A percentile compares a stretch with the other conserved stretches of the same genome.
phyloP scores from a whole-genome alignment of 768 basidiomycete species.

The Boletus barrowsii region DNA sequence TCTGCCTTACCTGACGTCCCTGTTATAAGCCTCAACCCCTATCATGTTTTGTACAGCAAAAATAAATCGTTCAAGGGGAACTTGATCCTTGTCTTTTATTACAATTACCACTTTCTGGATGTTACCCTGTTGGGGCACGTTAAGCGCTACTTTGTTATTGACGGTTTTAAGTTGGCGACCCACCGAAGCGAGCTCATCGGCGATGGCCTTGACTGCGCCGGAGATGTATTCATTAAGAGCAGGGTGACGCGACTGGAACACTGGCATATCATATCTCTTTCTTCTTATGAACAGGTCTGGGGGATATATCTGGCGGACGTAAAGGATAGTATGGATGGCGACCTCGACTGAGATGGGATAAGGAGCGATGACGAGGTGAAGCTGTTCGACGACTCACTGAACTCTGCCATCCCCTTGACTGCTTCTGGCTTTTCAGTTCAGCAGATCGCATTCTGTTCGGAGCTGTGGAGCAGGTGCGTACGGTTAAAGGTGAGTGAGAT shows the following conservation, averaged over 20 bases:
- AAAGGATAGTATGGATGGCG: slow-evolving; percentile 88
- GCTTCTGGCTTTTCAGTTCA: slow-evolving; percentile 44
- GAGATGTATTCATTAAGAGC: slow-evolving; percentile 85
- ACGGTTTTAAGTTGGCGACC: slow-evolving; percentile 10
- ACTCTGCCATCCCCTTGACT: slow-evolving; percentile 63
- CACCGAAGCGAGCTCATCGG: slow-evolving; percentile 71
- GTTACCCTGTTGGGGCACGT: slow-evolving; percentile 51
- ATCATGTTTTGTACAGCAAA: slow-evolving; percentile 86
- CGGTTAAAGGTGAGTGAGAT: slow-evolving; percentile 38
- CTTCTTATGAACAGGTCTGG: slow-evolving; percentile 81
- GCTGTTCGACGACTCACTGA: slow-evolving; percentile 46
- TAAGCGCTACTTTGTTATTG: background rate
- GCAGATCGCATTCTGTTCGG: background rate
- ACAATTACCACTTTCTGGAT: slow-evolving; percentile 80
- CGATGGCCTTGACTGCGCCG: slow-evolving; percentile 79
- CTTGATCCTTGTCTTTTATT: slow-evolving; percentile 77
- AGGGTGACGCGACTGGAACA: slow-evolving; percentile 93
- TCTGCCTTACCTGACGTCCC: slow-evolving; percentile 56
- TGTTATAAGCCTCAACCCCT: slow-evolving; percentile 63
- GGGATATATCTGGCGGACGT: slow-evolving; percentile 88
- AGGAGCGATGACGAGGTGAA: background rate
- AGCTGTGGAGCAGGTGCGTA: slow-evolving; percentile 19
- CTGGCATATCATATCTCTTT: slow-evolving; percentile 87
- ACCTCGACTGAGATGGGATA: slow-evolving; percentile 70
- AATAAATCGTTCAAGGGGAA: slow-evolving; percentile 85